A percentile compares a stretch with the other conserved stretches of the same genome.
These are phyloP conservation scores for Pisolithus microcarpus DNA, from an alignment of 768 basidiomycete genomes.

Conservation along the genomic window DNA sequence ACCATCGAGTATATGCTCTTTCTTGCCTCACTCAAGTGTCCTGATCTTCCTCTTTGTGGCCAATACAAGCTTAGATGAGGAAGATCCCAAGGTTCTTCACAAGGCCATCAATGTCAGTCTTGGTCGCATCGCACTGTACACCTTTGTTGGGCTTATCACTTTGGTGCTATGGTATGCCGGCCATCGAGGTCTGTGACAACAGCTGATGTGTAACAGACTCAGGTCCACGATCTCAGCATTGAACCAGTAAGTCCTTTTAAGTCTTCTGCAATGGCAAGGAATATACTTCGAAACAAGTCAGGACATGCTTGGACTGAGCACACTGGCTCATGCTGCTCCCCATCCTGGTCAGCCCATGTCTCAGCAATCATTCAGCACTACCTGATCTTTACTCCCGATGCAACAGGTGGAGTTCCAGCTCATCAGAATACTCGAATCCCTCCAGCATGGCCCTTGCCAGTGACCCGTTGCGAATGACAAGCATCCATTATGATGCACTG, in stretches of 20 bases:
- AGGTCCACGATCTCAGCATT: conserved; percentile 99
- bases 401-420: conserved; percentile 89
- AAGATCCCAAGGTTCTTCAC: conserved; percentile 90
- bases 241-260: conserved; percentile 94
- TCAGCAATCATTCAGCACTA: conserved; percentile 73
- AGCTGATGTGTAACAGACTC: conserved; percentile 50
- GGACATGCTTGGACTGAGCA: conserved; percentile 85
- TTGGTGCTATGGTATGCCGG: conserved; percentile 82
- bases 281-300: conserved; percentile 91
- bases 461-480: conserved; percentile 96
- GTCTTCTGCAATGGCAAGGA: conserved; percentile 99
- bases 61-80: conserved; percentile 92
- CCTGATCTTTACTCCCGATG: conserved; percentile 87
- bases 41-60: conserved; percentile 86
- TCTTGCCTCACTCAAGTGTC: conserved; percentile 85
- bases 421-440: conserved; percentile 82
- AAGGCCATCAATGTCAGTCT: conserved; percentile 49
- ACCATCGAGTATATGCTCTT: conserved; percentile 98
- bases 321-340: conserved; percentile 77
- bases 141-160: conserved; percentile 92
- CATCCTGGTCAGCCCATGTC: conserved; percentile 81
- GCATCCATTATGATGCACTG: conserved; percentile 88
- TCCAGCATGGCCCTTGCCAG: conserved; percentile 91
- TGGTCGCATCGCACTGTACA: conserved; percentile 77
- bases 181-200: neutral